Evolutionary conservation across 495 filamentous ascomycete species (phyloP).

Genomic region (Podospora pseudopauciseta): DNA sequence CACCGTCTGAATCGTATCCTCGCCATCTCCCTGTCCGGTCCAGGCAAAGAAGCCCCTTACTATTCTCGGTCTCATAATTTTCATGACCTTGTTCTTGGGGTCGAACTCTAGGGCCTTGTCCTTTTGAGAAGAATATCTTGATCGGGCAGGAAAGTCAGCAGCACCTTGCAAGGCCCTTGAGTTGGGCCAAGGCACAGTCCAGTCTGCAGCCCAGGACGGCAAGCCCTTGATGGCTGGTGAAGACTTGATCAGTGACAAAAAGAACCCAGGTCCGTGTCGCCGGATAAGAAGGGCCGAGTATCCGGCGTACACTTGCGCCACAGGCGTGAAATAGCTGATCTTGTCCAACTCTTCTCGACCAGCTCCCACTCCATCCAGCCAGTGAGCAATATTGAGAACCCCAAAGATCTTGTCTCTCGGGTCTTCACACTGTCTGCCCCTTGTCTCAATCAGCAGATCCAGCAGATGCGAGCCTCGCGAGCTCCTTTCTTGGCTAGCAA

Average conservation of each 20-base stretch:
- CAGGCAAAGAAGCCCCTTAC: conserved; percentile 19
- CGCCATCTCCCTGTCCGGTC: conserved; percentile 15
- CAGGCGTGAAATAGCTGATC: conserved; percentile 10
- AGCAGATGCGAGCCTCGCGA: conserved; percentile 7
- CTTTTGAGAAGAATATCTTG: conserved; percentile 7
- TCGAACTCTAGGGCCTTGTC: conserved; percentile 11
- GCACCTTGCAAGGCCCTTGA: conserved; percentile 7
- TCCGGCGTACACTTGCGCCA: conserved; percentile 10
- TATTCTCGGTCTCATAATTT: conserved; percentile 14
- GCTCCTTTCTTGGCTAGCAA: not conserved
- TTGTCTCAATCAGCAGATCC: conserved; percentile 12
- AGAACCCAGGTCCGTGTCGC: conserved; percentile 19
- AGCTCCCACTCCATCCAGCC: conserved; percentile 5
- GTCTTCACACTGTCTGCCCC: conserved; percentile 9
- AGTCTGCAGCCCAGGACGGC: conserved; percentile 23
- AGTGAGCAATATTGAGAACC: conserved; percentile 13
- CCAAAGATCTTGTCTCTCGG: conserved; percentile 24
- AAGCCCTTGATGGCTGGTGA: conserved; percentile 4
- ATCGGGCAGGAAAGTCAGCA: conserved; percentile 8
- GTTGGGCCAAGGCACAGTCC: conserved; percentile 22
- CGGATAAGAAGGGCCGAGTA: conserved; percentile 18
- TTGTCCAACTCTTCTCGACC: not conserved
- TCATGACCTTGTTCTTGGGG: conserved; percentile 7
- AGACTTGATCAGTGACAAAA: conserved; percentile 20
- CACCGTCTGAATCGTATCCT: not conserved